These are phyloP conservation scores for Ramalina intermedia DNA, from an alignment of 495 filamentous ascomycete genomes.

Conservation along the genomic window DNA sequence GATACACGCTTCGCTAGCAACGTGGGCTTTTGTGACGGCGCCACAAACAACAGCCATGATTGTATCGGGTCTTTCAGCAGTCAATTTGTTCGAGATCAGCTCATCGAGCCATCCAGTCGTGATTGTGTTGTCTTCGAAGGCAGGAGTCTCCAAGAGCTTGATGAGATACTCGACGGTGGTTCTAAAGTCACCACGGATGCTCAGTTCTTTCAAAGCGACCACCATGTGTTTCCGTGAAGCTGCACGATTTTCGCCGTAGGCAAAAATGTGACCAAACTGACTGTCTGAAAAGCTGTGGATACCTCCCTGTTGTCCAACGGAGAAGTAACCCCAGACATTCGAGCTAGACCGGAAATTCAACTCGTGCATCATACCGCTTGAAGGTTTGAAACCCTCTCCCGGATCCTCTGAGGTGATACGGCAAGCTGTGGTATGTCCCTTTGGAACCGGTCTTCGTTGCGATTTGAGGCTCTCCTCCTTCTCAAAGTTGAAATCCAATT, in stretches of 20 bases:
- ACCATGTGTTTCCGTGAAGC: constrained; percentile 99
- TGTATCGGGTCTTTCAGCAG: constrained; percentile 86
- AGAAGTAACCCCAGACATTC: constrained; percentile 99
- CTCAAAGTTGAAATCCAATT: constrained; percentile 95
- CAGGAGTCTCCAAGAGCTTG: constrained; percentile 94
- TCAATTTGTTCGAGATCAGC: constrained; percentile 94
- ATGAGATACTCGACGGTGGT: constrained; percentile 98
- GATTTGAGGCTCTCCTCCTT: constrained; percentile 68
- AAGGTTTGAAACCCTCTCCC: constrained; percentile 98
- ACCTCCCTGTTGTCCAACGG: constrained; percentile 85
- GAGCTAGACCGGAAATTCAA: constrained; percentile 97
- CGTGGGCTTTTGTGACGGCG: constrained; percentile 87
- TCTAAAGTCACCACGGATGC: constrained; percentile 97
- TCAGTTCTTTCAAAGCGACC: constrained; percentile 93
- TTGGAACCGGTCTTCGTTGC: constrained; percentile 79
- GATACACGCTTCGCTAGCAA: constrained; percentile 76
- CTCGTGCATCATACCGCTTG: constrained; percentile 96
- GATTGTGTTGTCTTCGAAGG: constrained; percentile 98
- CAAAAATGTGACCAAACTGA: constrained; percentile 99
- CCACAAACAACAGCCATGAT: constrained; percentile 85
- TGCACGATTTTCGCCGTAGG: constrained; percentile 90
- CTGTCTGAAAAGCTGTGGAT: constrained; percentile 99
- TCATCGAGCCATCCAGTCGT: constrained; percentile 98
- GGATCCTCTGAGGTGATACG: constrained; percentile 99
- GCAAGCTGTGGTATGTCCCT: constrained; percentile 95